These are phyloP conservation scores for Corylus heterophylla DNA, from an alignment of 306 rosid species.

Conservation along the genomic window DNA sequence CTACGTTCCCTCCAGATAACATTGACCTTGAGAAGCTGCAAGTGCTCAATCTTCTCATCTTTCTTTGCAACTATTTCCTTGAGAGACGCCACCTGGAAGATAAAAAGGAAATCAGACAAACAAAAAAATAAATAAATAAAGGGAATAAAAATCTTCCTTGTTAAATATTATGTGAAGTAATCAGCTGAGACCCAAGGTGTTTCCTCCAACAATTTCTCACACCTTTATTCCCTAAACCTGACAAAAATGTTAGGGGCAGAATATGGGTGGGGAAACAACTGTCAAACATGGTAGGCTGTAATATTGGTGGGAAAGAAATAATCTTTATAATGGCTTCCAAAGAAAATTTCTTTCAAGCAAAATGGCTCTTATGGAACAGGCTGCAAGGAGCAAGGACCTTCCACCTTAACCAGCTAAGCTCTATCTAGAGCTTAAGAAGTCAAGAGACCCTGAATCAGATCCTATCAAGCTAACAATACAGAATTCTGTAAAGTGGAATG, in stretches of 20 bases:
- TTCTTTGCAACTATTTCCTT: slow-evolving; percentile 68
- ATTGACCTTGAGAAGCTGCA: slow-evolving; percentile 60
- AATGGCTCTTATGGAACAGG: background rate
- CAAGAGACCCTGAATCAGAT: too few relatives aligned
- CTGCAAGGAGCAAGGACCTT: background rate
- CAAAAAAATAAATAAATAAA: background rate
- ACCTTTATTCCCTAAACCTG: background rate
- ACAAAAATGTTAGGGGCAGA: background rate
- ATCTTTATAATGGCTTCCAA: background rate
- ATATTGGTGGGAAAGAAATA: background rate
- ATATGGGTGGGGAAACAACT: background rate
- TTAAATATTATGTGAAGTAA: background rate
- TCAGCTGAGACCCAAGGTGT: background rate
- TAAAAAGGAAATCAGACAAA: slow-evolving; percentile 34
- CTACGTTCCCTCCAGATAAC: slow-evolving; percentile 43
- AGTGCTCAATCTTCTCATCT: slow-evolving; percentile 80
- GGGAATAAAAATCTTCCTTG: background rate
- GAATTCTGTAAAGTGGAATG: too few relatives aligned
- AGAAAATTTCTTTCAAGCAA: background rate
- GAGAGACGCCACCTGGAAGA: slow-evolving; percentile 69
- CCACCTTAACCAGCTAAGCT: too few relatives aligned
- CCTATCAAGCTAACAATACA: too few relatives aligned
- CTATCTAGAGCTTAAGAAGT: too few relatives aligned
- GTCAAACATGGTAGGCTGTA: too few relatives aligned
- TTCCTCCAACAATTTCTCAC: background rate